Evolutionary conservation across 2,329 filamentous ascomycete genomes (phyloP).

Genomic region (Colletotrichum sp.): DNA sequence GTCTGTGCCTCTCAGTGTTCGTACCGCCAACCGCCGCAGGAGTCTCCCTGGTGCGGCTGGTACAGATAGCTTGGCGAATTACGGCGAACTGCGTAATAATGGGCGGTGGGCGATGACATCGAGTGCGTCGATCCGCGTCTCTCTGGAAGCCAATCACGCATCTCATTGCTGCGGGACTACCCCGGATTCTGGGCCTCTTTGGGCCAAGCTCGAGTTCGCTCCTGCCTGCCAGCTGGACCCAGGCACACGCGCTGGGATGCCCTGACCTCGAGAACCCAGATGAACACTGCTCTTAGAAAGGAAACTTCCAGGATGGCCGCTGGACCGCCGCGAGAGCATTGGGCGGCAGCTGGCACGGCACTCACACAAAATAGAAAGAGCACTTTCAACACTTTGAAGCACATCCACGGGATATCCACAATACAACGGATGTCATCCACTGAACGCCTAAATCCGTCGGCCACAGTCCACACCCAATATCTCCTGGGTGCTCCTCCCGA

Average conservation of each 20-base stretch:
- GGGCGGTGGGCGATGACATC: slow-evolving; percentile 21
- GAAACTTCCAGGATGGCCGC: background rate
- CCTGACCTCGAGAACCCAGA: background rate
- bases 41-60: background rate
- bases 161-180: background rate
- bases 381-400: background rate
- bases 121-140: slow-evolving; percentile 8
- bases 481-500: background rate
- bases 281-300: background rate
- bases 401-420: background rate
- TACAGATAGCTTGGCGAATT: background rate
- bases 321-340: background rate
- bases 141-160: slow-evolving; percentile 2
- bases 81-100: background rate
- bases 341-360: background rate
- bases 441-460: background rate
- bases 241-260: background rate
- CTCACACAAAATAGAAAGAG: background rate
- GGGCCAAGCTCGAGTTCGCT: background rate
- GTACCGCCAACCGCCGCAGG: background rate
- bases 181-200: slow-evolving; percentile 19
- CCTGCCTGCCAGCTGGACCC: slow-evolving; percentile 2
- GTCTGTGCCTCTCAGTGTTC: background rate
- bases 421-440: background rate
- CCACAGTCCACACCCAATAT: background rate